Percentiles rank a stretch among this genome's conserved stretches.
Evolutionary conservation across 2,329 filamentous ascomycete genomes (phyloP).

Genomic region (Nannizzia gypsea): DNA sequence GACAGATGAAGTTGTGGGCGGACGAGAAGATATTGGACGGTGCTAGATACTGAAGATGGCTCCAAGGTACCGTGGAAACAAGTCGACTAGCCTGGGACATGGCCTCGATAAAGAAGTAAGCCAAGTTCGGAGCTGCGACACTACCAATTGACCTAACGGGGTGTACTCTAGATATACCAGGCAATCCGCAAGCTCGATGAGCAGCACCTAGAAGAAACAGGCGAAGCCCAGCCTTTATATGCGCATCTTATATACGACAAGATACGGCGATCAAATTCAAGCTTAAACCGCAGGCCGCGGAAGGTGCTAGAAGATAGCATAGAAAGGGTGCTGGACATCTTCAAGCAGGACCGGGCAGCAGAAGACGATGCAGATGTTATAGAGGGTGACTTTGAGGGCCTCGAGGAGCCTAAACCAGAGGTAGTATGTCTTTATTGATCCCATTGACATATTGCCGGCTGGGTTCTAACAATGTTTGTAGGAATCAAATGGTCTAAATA

Average conservation of each 20-base stretch:
- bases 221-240: constrained; percentile 39
- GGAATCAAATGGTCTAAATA: constrained; percentile 54
- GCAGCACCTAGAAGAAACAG: constrained; percentile 44
- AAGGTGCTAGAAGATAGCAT: constrained; percentile 72
- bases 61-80: constrained; percentile 29
- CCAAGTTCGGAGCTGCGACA: background rate
- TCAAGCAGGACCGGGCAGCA: constrained; percentile 52
- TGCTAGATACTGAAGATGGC: constrained; percentile 22
- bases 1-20: background rate
- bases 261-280: constrained; percentile 78
- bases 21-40: background rate
- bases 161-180: constrained; percentile 51
- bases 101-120: constrained; percentile 52
- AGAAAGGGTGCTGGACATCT: constrained; percentile 63
- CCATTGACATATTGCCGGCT: constrained; percentile 9
- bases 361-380: constrained; percentile 43
- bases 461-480: constrained; percentile 17
- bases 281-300: constrained; percentile 70
- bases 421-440: constrained; percentile 16
- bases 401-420: constrained; percentile 28
- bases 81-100: constrained; percentile 38
- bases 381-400: constrained; percentile 40
- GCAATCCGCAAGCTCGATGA: constrained; percentile 66
- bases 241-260: constrained; percentile 58
- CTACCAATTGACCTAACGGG: constrained; percentile 5